phyloP scores from a whole-genome alignment of 306 rosid genomes.

The Echinosophora koreensis region DNA sequence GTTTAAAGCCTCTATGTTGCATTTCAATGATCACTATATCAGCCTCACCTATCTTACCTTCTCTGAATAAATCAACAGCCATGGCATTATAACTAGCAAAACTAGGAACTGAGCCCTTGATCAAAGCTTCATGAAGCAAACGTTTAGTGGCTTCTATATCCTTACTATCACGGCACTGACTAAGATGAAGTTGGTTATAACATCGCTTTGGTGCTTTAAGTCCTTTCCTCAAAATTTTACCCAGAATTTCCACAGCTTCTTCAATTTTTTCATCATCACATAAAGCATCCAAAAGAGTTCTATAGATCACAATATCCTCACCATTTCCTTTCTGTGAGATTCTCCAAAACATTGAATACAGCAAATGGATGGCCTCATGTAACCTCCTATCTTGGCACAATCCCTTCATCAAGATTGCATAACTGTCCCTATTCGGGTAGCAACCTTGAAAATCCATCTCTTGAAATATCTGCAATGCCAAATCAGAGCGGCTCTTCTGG shows the following conservation, averaged over 20 bases:
- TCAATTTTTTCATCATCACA: slow-evolving; percentile 58
- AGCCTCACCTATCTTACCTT: slow-evolving; percentile 57
- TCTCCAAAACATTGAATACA: slow-evolving; percentile 72
- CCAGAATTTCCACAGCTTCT: slow-evolving; percentile 56
- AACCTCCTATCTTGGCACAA: slow-evolving; percentile 60
- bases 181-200: slow-evolving; percentile 46
- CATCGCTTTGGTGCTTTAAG: slow-evolving; percentile 59
- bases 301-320: slow-evolving; percentile 62
- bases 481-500: too few relatives aligned
- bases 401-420: slow-evolving; percentile 58
- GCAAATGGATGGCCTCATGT: slow-evolving; percentile 62
- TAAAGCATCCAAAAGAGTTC: slow-evolving; percentile 60
- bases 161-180: slow-evolving; percentile 26
- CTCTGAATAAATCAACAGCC: slow-evolving; percentile 56
- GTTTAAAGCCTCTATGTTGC: slow-evolving; percentile 55
- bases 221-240: slow-evolving; percentile 66
- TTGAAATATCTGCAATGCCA: too few relatives aligned
- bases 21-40: slow-evolving; percentile 56
- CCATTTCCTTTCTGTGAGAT: slow-evolving; percentile 64
- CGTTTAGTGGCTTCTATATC: slow-evolving; percentile 48
- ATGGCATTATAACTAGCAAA: slow-evolving; percentile 60
- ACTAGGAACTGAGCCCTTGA: slow-evolving; percentile 58
- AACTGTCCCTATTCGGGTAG: slow-evolving; percentile 23
- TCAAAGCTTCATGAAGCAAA: slow-evolving; percentile 56
- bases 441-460: too few relatives aligned